Conservation (phyloP, 129 eudicot genomes). For the Centella asiatica region DNA sequence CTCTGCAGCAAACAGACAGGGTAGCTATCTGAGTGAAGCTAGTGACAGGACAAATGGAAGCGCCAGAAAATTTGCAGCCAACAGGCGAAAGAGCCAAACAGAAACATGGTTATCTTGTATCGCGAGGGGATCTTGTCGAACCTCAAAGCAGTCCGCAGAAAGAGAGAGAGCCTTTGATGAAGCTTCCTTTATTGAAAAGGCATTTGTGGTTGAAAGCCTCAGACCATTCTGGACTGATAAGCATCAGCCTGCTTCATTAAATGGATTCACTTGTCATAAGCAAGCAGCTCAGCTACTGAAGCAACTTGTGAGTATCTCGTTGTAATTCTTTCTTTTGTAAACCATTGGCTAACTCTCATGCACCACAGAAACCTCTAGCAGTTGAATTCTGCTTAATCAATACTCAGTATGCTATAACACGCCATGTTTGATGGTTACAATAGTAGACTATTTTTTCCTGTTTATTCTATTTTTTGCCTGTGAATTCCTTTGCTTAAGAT, state of each 20-base stretch:
- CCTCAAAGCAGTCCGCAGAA: conserved; percentile 44
- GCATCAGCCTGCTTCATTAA: conserved; percentile 56
- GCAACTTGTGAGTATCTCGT: conserved; percentile 7
- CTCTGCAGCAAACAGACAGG: conserved; percentile 58
- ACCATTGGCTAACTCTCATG: not conserved
- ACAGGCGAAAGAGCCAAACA: conserved; percentile 46
- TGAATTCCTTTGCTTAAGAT: not conserved
- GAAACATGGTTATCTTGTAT: conserved; percentile 73
- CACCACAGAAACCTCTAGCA: not conserved
- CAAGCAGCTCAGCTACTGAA: conserved; percentile 8
- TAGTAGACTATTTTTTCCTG: too few species aligned
- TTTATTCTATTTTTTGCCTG: not conserved
- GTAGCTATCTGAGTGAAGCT: conserved; percentile 37
- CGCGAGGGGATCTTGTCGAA: conserved; percentile 48
- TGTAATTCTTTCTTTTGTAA: conserved; percentile 11
- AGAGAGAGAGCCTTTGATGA: conserved; percentile 56
- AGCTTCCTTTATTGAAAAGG: conserved; percentile 69
- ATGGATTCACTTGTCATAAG: conserved; percentile 38
- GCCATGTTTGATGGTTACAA: not conserved
- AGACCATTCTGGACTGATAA: conserved; percentile 81
- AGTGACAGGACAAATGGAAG: conserved; percentile 53
- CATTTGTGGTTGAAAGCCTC: conserved; percentile 61
- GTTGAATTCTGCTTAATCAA: not conserved
- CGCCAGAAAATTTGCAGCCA: conserved; percentile 40
- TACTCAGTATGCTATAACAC: too few species aligned